Evolutionary conservation across 208 protist genomes (phyloP).

Genomic region (Acanthamoeba royreba): DNA sequence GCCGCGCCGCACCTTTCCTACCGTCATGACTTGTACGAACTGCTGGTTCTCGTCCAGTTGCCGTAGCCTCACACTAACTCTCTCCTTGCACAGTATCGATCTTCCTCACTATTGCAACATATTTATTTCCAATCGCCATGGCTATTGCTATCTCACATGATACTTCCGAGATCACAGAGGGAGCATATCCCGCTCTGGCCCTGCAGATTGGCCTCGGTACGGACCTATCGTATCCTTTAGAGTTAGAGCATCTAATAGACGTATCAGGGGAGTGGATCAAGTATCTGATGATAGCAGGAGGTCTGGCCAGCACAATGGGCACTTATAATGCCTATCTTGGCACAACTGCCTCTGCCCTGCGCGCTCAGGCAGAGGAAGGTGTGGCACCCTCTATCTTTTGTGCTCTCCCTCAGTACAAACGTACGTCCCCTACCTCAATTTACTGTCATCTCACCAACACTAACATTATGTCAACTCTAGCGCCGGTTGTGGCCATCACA

Average conservation of each 20-base stretch:
- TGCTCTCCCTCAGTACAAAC: neutral
- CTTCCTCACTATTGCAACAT: neutral
- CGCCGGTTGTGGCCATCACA: neutral
- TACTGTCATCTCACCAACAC: neutral
- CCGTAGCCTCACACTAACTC: neutral
- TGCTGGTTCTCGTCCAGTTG: neutral
- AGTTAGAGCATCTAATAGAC: too few species aligned
- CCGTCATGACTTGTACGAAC: neutral
- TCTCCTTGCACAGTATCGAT: neutral
- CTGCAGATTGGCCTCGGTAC: neutral
- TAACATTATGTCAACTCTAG: neutral
- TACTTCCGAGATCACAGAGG: neutral
- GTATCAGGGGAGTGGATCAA: slow-evolving; percentile 15
- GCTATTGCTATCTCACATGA: neutral
- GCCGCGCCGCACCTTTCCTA: neutral
- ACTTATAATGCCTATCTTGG: neutral
- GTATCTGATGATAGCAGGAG: neutral
- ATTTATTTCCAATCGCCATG: slow-evolving; percentile 4
- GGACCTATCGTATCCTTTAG: too few species aligned
- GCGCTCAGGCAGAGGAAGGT: neutral
- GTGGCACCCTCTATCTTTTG: slow-evolving; percentile 1
- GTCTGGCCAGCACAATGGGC: neutral
- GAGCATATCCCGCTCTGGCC: neutral
- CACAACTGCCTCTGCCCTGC: neutral
- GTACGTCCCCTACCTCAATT: neutral